Percentiles rank a stretch among this genome's conserved stretches.
phyloP scores from a whole-genome alignment of 495 filamentous ascomycete species.

The Cercophora samala region DNA sequence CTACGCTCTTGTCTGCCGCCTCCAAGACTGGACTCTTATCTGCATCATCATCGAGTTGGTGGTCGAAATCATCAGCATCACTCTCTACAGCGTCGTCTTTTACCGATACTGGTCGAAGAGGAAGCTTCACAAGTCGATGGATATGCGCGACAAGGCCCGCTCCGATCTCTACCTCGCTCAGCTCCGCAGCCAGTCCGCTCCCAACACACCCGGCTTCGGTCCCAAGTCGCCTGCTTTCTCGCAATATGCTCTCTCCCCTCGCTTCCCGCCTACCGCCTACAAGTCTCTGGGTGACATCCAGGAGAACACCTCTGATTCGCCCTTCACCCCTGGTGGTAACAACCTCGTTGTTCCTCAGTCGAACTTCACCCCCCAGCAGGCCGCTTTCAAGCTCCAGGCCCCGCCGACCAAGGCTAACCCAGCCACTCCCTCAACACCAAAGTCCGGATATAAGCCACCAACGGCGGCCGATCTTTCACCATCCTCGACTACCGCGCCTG shows the following conservation, averaged over 20 bases:
- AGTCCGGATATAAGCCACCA: conserved; percentile 52
- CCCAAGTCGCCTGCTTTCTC: conserved; percentile 58
- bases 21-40: conserved; percentile 94
- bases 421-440: conserved; percentile 70
- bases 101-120: conserved; percentile 96
- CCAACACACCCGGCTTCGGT: conserved; percentile 87
- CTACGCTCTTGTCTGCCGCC: conserved; percentile 90
- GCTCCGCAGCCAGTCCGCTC: conserved; percentile 84
- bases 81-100: conserved; percentile 89
- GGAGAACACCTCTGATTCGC: conserved; percentile 34
- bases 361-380: conserved; percentile 38
- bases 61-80: conserved; percentile 85
- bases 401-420: conserved; percentile 74
- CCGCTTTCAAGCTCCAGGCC: conserved; percentile 76
- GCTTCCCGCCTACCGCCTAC: conserved; percentile 52
- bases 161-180: conserved; percentile 95
- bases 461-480: conserved; percentile 19
- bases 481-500: conserved; percentile 15
- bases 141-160: conserved; percentile 87
- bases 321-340: conserved; percentile 47
- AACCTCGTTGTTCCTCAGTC: conserved; percentile 44
- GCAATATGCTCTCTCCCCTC: conserved; percentile 50
- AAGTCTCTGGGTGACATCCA: conserved; percentile 48
- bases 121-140: conserved; percentile 92
- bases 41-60: conserved; percentile 97